Conservation (phyloP, 805 yeast genomes). For the Saturnispora ahearnii region DNA sequence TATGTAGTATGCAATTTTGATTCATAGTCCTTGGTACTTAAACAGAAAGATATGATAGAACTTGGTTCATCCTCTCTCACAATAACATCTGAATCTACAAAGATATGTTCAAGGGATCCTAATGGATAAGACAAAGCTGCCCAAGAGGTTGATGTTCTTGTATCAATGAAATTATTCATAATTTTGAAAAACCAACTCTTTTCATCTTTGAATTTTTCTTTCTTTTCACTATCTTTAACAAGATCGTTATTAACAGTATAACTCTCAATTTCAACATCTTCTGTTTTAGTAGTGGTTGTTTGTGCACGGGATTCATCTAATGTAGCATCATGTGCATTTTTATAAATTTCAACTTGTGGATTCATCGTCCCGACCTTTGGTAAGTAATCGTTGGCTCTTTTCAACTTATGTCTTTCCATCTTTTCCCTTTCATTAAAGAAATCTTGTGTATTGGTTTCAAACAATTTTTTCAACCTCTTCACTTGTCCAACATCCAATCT, state of each 20-base stretch:
- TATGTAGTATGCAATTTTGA: constrained; percentile 17
- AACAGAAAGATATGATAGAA: constrained; percentile 85
- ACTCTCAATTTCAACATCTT: neutral
- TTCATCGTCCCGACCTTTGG: constrained; percentile 69
- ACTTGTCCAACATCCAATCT: constrained; percentile 36
- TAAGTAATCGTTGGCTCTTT: constrained; percentile 41
- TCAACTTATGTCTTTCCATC: constrained; percentile 52
- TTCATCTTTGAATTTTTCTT: constrained; percentile 31
- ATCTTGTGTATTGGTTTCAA: constrained; percentile 57
- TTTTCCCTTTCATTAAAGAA: constrained; percentile 80
- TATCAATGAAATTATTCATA: constrained; percentile 92
- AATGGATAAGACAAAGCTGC: constrained; percentile 83
- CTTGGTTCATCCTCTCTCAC: constrained; percentile 96
- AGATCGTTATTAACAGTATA: neutral
- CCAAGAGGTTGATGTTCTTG: constrained; percentile 92
- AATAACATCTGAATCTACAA: constrained; percentile 87
- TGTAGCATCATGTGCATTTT: constrained; percentile 73
- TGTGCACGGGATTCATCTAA: constrained; percentile 4
- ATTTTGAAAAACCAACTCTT: constrained; percentile 72
- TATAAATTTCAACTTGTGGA: constrained; percentile 87
- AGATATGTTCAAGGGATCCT: constrained; percentile 73
- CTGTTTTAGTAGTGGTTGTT: neutral
- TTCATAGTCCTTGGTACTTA: constrained; percentile 75
- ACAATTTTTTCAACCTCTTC: constrained; percentile 54
- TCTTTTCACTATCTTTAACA: constrained; percentile 6